These are phyloP conservation scores for Fonsecaea erecta DNA, from an alignment of 2,329 filamentous ascomycete species.

Conservation along the genomic window DNA sequence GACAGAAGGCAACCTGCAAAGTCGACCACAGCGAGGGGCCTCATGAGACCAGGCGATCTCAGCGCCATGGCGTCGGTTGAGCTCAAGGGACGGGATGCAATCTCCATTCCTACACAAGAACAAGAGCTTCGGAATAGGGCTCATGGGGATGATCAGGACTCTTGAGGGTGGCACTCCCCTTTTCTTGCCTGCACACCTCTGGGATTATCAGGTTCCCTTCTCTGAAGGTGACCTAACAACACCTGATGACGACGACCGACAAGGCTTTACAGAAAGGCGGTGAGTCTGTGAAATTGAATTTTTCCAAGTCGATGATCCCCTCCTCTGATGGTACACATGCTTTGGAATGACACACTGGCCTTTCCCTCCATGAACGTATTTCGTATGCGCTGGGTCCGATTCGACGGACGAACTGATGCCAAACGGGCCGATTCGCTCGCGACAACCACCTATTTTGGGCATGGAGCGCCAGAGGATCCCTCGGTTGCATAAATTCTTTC, in stretches of 20 bases:
- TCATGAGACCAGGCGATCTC: not conserved
- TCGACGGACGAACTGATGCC: not conserved
- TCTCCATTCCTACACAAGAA: not conserved
- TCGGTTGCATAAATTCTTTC: not conserved
- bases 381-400: not conserved
- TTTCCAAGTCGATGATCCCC: not conserved
- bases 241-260: not conserved
- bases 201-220: not conserved
- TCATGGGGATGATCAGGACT: not conserved
- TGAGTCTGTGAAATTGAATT: too few relatives aligned
- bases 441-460: conserved; percentile 14
- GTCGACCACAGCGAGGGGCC: not conserved
- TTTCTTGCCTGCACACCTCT: not conserved
- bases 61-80: not conserved
- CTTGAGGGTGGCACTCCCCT: not conserved
- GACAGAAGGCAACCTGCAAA: not conserved
- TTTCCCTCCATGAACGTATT: conserved; percentile 1
- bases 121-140: not conserved
- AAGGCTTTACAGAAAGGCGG: not conserved
- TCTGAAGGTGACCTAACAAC: not conserved
- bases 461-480: not conserved
- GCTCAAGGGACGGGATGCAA: not conserved
- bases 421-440: conserved; percentile 10
- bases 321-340: not conserved
- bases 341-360: not conserved